These are phyloP conservation scores for Populus alba DNA, from an alignment of 345 rosid genomes.

Conservation along the genomic window DNA sequence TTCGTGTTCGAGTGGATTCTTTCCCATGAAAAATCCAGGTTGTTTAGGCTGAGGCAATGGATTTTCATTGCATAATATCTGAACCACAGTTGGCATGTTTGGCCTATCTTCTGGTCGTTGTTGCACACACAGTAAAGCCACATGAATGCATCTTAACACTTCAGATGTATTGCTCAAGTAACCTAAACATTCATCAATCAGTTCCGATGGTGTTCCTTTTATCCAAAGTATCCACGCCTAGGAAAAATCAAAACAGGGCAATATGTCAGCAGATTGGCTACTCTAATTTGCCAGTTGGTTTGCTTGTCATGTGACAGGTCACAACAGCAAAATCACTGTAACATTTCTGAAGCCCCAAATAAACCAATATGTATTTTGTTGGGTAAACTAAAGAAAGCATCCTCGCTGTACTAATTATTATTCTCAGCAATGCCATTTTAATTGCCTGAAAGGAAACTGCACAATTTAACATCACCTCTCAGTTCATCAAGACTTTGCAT, in stretches of 20 bases:
- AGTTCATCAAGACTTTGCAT: background rate
- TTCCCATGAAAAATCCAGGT: background rate
- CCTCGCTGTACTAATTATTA: background rate
- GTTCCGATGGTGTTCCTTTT: background rate
- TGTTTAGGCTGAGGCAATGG: conserved; percentile 1
- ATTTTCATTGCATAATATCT: background rate
- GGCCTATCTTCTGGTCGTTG: conserved; percentile 2
- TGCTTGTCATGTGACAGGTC: background rate
- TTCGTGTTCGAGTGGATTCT: background rate
- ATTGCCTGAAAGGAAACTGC: background rate
- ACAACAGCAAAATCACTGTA: background rate
- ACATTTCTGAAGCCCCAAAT: background rate
- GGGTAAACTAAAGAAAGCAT: background rate
- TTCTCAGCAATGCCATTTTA: background rate
- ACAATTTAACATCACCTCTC: background rate
- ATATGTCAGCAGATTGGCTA: background rate
- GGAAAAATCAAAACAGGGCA: background rate
- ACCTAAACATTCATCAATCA: background rate
- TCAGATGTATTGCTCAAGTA: background rate
- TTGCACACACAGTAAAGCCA: background rate
- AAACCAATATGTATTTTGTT: background rate
- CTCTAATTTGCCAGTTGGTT: background rate
- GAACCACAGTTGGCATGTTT: background rate
- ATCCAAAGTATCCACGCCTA: conserved; percentile 11
- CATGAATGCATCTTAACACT: background rate